phyloP scores from a whole-genome alignment of 495 filamentous ascomycete genomes.

The Penicillium parvum region DNA sequence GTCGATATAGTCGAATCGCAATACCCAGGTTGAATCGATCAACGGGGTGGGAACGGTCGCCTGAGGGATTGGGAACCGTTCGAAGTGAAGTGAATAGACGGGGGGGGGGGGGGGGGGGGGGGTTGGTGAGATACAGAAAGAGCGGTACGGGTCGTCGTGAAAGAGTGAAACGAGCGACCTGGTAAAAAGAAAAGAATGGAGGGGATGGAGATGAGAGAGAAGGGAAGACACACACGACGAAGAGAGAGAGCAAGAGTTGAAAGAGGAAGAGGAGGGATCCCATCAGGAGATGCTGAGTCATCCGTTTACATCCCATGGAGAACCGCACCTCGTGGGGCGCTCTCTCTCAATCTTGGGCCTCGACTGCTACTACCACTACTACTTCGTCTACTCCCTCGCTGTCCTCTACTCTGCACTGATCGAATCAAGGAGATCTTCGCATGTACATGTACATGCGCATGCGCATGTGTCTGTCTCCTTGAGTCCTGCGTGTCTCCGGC shows the following conservation, averaged over 20 bases:
- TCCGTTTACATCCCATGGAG: no score
- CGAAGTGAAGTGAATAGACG: slow-evolving; percentile 25
- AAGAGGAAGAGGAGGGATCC: slow-evolving; percentile 20
- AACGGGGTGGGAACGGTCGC: slow-evolving; percentile 23
- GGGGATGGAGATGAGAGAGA: slow-evolving; percentile 24
- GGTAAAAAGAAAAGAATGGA: slow-evolving; percentile 22
- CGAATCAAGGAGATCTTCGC: no score
- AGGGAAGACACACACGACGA: slow-evolving; percentile 19
- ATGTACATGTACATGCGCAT: no score
- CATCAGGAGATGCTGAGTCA: slow-evolving; percentile 33
- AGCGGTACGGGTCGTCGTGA: slow-evolving; percentile 34
- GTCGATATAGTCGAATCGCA: slow-evolving; percentile 14
- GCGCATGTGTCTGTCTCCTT: no score
- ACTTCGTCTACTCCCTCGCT: no score
- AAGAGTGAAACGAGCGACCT: slow-evolving; percentile 44
- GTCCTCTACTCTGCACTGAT: no score
- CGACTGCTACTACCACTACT: no score
- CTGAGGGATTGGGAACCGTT: slow-evolving; percentile 18
- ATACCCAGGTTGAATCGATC: slow-evolving; percentile 29
- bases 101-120: no score
- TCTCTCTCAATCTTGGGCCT: slow-evolving; percentile 2
- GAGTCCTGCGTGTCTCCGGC: no score
- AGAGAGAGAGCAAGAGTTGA: slow-evolving; percentile 27
- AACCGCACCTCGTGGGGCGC: slow-evolving; percentile 16
- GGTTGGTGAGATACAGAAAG: no score